Evolutionary conservation across 495 filamentous ascomycete genomes (phyloP), one percentile per base, ranked within the genome.

Genomic region (Hapsidospora chrysogenum): DNA sequence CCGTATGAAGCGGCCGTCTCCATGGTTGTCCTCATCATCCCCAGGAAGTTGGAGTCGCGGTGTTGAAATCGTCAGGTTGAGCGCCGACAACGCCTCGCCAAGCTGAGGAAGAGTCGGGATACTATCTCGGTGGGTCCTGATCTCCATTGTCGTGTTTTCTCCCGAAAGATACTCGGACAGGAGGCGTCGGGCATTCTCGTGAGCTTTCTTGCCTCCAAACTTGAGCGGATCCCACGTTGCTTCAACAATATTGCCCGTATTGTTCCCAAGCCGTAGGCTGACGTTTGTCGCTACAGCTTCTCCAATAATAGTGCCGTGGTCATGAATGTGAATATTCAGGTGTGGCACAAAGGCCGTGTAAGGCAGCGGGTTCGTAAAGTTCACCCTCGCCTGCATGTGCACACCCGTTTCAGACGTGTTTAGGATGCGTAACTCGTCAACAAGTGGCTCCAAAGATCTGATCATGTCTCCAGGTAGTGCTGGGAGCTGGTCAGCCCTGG

Each of bases 131-230:
- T 94, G 77, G 0, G 72, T 68, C 43, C 68, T 64, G 3, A 97
- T 47, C 0, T 72, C 79, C 16, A 96, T 52, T 18, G 70, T 81
- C 3, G 78, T 85, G 55, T 95, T 94, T 45, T 60, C 72, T 3
- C 89, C 85, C 15, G 86, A 94, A 16, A 94, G 57, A 46, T 92
- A 95, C 46, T 80, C 70, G 1, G 85, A 87, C 10, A 95, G 47
- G 5, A 95, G 51, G 21, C 85, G 64, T 34, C 72, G 63, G 4
- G 80, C 86, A 39, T 74, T 61, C 32, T 64, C 50, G 16, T 61
- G 54, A 7, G 69, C 81, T 38, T 66, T 44, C 17, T 58, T 38
- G 3, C 80, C 85, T 26, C 74, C 71, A 36, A 67, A 51, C 1
- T 52, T 61, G 11, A 18, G 10, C 2, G 89, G 89, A 41, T 76